Percentiles rank a stretch among this genome's conserved stretches.
These are phyloP conservation scores for Bocquillonia castaneifolia DNA, from an alignment of 441 rosid species.

Conservation along the genomic window DNA sequence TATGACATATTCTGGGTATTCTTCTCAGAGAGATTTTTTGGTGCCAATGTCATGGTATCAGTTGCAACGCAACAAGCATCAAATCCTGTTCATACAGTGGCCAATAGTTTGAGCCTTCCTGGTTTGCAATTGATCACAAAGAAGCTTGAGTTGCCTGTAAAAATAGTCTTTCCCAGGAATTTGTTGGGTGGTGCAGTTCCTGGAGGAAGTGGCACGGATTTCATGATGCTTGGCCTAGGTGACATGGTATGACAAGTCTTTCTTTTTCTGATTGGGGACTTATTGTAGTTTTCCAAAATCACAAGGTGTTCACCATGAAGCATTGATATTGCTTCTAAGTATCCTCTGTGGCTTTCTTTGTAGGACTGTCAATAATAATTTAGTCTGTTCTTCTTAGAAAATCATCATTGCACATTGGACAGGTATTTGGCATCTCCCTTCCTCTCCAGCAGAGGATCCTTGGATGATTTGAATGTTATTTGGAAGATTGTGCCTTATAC, in stretches of 20 bases:
- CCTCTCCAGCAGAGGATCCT: neutral
- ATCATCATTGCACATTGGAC: neutral
- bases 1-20: constrained; percentile 99
- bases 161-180: constrained; percentile 83
- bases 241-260: constrained; percentile 68
- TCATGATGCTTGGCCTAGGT: constrained; percentile 99
- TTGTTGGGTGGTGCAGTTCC: constrained; percentile 64
- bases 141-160: constrained; percentile 91
- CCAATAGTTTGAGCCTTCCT: constrained; percentile 88
- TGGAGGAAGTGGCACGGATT: constrained; percentile 63
- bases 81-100: constrained; percentile 91
- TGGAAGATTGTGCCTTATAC: neutral
- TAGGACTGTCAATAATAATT: neutral
- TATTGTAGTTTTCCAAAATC: constrained; percentile 6
- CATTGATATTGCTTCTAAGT: neutral
- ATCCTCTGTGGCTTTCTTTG: neutral
- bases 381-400: neutral
- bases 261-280: neutral
- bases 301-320: neutral
- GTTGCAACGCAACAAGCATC: constrained; percentile 96
- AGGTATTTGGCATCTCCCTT: neutral
- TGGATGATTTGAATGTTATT: neutral
- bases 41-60: constrained; percentile 95
- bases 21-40: constrained; percentile 94
- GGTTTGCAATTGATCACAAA: constrained; percentile 90